Percentiles rank a stretch among this genome's conserved stretches.
These are phyloP conservation scores for Coemansia sp. DNA, from an alignment of 192 early-diverging fungal genomes.

Conservation along the genomic window DNA sequence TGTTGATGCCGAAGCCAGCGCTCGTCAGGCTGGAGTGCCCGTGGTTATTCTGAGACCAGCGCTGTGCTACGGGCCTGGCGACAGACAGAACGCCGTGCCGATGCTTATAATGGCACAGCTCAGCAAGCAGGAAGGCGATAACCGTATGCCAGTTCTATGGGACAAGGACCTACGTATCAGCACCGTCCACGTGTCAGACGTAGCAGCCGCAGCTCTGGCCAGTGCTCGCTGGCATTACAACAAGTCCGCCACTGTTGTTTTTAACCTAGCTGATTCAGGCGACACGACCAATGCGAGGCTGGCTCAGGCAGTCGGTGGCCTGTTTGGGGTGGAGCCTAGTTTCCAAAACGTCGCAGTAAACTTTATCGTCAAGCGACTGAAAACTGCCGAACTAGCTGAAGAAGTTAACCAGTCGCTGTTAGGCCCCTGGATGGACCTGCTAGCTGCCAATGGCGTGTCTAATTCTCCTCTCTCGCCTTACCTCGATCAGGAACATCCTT, in stretches of 20 bases:
- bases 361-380: constrained; percentile 61
- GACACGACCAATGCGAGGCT: constrained; percentile 74
- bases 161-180: constrained; percentile 89
- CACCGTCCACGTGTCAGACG: constrained; percentile 94
- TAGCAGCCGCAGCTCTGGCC: constrained; percentile 66
- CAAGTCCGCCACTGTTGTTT: constrained; percentile 46
- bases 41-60: constrained; percentile 86
- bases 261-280: constrained; percentile 85
- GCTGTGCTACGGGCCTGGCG: constrained; percentile 85
- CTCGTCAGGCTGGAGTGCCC: constrained; percentile 57
- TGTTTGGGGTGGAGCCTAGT: constrained; percentile 32
- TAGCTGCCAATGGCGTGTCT: constrained; percentile 68
- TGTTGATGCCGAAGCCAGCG: constrained; percentile 31
- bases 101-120: constrained; percentile 92
- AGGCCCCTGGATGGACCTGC: constrained; percentile 88
- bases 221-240: constrained; percentile 57
- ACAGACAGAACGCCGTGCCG: constrained; percentile 71
- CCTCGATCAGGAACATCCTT: constrained; percentile 88
- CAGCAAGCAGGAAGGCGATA: constrained; percentile 74
- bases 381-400: constrained; percentile 84
- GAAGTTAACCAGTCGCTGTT: constrained; percentile 94
- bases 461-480: constrained; percentile 93
- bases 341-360: constrained; percentile 50
- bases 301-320: constrained; percentile 29
- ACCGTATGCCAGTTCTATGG: constrained; percentile 93